These are phyloP conservation scores for Colletotrichum destructivum DNA, from an alignment of 2,329 filamentous ascomycete species.

Conservation along the genomic window DNA sequence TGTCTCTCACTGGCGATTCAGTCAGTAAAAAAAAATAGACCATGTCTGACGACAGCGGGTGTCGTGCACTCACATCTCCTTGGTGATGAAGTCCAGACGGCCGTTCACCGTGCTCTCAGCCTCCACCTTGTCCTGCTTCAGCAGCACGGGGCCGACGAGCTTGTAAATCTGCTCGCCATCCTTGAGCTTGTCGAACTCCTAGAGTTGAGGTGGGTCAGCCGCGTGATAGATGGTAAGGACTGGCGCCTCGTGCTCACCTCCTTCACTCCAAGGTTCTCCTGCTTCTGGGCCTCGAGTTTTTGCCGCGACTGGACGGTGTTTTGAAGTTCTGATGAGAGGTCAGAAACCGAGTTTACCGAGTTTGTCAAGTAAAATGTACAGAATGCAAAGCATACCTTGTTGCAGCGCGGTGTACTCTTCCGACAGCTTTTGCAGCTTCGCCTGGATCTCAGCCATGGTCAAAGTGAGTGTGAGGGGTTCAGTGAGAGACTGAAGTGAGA, in stretches of 20 bases:
- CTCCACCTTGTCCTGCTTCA: slow-evolving; percentile 95
- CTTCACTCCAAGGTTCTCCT: slow-evolving; percentile 92
- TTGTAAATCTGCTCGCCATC: slow-evolving; percentile 96
- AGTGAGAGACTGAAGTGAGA: slow-evolving; percentile 10
- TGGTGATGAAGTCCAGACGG: slow-evolving; percentile 90
- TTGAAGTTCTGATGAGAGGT: slow-evolving; percentile 77
- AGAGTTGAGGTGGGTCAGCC: not conserved
- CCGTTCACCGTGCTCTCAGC: slow-evolving; percentile 93
- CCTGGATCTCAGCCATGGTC: slow-evolving; percentile 80
- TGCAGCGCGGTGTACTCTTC: slow-evolving; percentile 92
- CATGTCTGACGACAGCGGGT: too few relatives aligned
- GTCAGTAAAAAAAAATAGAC: not conserved
- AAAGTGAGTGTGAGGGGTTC: slow-evolving; percentile 33
- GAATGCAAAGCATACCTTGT: slow-evolving; percentile 66
- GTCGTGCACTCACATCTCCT: slow-evolving; percentile 82
- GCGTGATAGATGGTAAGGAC: not conserved
- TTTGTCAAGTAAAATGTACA: too few relatives aligned
- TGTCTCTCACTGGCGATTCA: slow-evolving; percentile 52
- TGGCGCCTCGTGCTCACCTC: slow-evolving; percentile 66
- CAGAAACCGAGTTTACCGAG: slow-evolving; percentile 3
- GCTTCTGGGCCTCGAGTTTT: slow-evolving; percentile 92
- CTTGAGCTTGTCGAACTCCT: slow-evolving; percentile 87
- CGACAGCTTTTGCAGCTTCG: slow-evolving; percentile 84
- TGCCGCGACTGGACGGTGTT: slow-evolving; percentile 83
- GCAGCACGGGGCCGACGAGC: slow-evolving; percentile 88